Base-by-base conservation (phyloP, 202 grass and related monocot species). In the Schoenoplectus triqueter region DNA sequence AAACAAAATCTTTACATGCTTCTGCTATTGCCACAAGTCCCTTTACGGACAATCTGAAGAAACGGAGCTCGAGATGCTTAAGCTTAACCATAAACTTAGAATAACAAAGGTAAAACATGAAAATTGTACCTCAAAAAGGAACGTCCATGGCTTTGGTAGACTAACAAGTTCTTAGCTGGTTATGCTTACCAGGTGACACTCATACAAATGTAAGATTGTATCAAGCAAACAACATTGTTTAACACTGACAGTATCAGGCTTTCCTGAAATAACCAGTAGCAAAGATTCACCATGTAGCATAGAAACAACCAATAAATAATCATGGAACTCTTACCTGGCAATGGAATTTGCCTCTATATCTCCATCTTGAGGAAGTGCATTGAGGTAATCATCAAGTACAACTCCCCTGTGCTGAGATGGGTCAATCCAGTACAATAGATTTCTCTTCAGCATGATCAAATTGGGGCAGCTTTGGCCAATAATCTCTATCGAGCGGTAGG, bases 341-440 rank as follows among this genome's bases (percentile, higher is more conserved):
- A 95, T 92, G 42, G 90, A 73, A 48, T 81, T 73, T 69, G 93
- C 95, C 85, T 98, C 95, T 69, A 80, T 87, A 54, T 98, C 90
- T 44, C 93, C 87, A 83, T 98, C 93, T 84, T 98, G 88, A 0
- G 95, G 95, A 18, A 90, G 91, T 40, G 85, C 89, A 89, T 88
- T 89, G 51, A 98, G 86, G 80, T 98, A 98, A 64, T 90, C 85
- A 78, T 90, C 90, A 5, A 91, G 93, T 79, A 95, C 87, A 72
- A 93, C 88, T 49, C 91, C 90, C 45, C 47, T 68, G 81, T 95
- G 93, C 75, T 98, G 90, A 75, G 95, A 94, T 51, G 95, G 86
- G 63, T 95, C 95, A 0, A 98, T 65, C 93, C 93, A 95, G 69
- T 94, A 94, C 69, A 95, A 87, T 89, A 95, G 74, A 83, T 92